Percentiles rank a stretch among this genome's conserved stretches.
Evolutionary conservation across 129 eudicot species (phyloP).

Genomic region (Daucus carota): DH1_v3.0 NC_030385.2:28558501-28559000

Average conservation of each 20-base stretch:
- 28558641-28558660: neutral
- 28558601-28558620: neutral
- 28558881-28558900: neutral
- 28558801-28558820: neutral
- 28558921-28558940: neutral
- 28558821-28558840: neutral
- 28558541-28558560: neutral
- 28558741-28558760: too few species aligned
- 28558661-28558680: neutral
- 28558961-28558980: neutral
- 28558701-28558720: neutral
- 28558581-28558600: neutral
- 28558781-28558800: neutral
- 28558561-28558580: neutral
- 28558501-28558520: too few species aligned
- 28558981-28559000: neutral
- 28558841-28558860: neutral
- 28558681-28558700: too few species aligned
- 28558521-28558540: neutral
- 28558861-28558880: neutral
- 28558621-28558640: neutral
- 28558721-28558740: too few species aligned
- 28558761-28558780: neutral
- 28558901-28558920: neutral
- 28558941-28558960: neutral